phyloP scores from a whole-genome alignment of 139 green algal genomes.

The Chlorella vulgaris region DNA sequence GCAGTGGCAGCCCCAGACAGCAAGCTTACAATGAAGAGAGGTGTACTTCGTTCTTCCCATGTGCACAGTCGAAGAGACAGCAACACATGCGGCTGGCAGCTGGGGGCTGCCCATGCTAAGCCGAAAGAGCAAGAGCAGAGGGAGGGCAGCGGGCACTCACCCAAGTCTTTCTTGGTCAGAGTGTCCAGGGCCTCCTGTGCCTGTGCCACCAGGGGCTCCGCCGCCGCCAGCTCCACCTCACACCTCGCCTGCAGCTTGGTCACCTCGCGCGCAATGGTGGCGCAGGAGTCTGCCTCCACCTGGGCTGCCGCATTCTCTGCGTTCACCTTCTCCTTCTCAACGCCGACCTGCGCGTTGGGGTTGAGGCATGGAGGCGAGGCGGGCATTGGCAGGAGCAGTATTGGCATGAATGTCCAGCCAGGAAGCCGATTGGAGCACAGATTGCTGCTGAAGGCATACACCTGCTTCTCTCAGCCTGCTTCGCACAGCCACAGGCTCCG shows the following conservation, averaged over 20 bases:
- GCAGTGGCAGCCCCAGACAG: no score
- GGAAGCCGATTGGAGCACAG: neutral
- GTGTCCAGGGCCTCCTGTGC: constrained; percentile 88
- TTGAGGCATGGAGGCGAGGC: neutral
- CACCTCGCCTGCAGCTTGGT: constrained; percentile 79
- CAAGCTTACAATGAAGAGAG: no score
- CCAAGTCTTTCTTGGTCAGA: constrained; percentile 86
- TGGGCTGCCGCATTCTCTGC: constrained; percentile 79
- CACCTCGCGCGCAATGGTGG: constrained; percentile 79
- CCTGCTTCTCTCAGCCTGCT: no score
- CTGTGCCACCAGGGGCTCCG: constrained; percentile 83
- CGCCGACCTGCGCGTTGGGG: constrained; percentile 46
- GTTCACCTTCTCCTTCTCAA: constrained; percentile 91
- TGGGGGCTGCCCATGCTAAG: neutral
- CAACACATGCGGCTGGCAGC: neutral
- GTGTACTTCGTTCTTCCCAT: no score
- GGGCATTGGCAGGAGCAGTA: neutral
- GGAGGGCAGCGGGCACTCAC: constrained; percentile 11
- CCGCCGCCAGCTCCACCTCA: constrained; percentile 83
- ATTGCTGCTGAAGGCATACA: no score
- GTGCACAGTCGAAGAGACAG: neutral
- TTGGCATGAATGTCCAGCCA: neutral
- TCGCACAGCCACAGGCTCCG: neutral
- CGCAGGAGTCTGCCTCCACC: constrained; percentile 88
- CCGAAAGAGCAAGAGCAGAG: neutral